Base-by-base conservation (phyloP, 2,329 filamentous ascomycete genomes). In the Talaromyces verruculosus region DNA sequence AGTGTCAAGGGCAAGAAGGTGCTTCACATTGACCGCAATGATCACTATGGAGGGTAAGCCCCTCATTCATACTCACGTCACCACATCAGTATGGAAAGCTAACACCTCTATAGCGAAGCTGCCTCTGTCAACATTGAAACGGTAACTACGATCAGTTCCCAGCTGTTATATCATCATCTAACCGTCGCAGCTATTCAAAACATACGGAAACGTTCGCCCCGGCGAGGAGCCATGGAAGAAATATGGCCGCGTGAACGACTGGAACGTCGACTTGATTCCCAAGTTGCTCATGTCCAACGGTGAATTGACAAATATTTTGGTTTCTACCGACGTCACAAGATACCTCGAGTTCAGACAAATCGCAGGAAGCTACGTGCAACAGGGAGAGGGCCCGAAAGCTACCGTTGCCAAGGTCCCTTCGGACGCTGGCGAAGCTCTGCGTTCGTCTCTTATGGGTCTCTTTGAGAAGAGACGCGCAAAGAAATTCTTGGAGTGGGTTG, bases 1-100 rank as follows among this genome's bases (percentile, higher is more conserved):
- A 97, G 93, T 84, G 94, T 98, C 75, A 97, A 98, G 86, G 94
- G 94, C 80, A 94, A 96, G 86, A 98, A 98, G 85, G 95, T 99
- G 77, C 87, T 99, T 71, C 95, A 99, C 84, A 97, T 99, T 79
- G 95, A 98, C 83, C 90, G 93, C 78, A 98, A 98, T 79, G 92
- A 96, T 80, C 93, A 98, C 84, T 98, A 97, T 77, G 95, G 95
- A 87, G 95, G 92, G 93, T 96, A 84, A 75, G 91, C 85, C 37
- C 39, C 61, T 65, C 47, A 53, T 43, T 63, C 68, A 67, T 37
- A 35, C n/a, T 25, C 60, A 28, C 53, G 35, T 66, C 67, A 67
- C 65, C 62, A 47, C 39, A 62, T 55, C 43, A 53, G 22, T 65
- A 65, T 71, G 75, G 71, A 79, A 76, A 75, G 58, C 73, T 69